Evolutionary conservation across 805 yeast genomes (phyloP).

Genomic region (Yueomyces sp.): DNA sequence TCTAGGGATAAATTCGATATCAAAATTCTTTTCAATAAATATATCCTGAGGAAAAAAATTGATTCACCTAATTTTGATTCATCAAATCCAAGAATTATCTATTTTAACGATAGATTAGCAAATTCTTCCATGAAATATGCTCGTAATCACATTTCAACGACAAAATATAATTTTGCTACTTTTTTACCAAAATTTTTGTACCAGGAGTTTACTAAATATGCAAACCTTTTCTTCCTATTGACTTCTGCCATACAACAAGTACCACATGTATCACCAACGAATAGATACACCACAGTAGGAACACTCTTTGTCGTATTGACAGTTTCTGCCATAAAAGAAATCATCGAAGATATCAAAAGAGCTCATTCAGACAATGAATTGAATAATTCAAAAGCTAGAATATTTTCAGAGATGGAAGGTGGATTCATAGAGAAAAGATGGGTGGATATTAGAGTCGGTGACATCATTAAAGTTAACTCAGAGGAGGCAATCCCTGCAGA

Average conservation of each 20-base stretch:
- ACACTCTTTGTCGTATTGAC: slow-evolving; percentile 72
- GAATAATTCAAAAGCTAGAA: slow-evolving; percentile 62
- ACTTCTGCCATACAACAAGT: slow-evolving; percentile 94
- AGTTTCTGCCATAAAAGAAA: slow-evolving; percentile 88
- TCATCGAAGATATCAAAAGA: slow-evolving; percentile 82
- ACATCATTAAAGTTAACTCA: slow-evolving; percentile 67
- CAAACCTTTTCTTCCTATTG: slow-evolving; percentile 83
- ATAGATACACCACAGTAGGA: slow-evolving; percentile 88
- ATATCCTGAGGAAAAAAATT: slow-evolving; percentile 22
- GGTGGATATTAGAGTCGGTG: slow-evolving; percentile 87
- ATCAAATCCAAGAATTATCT: slow-evolving; percentile 50
- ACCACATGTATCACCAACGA: slow-evolving; percentile 92
- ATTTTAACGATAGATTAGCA: slow-evolving; percentile 46
- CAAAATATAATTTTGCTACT: slow-evolving; percentile 88
- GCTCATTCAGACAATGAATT: slow-evolving; percentile 78
- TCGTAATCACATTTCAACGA: slow-evolving; percentile 84
- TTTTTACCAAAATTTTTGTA: slow-evolving; percentile 88
- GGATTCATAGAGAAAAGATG: slow-evolving; percentile 57
- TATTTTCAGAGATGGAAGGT: slow-evolving; percentile 47
- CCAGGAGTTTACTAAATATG: slow-evolving; percentile 95
- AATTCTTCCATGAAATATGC: slow-evolving; percentile 46
- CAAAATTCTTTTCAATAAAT: slow-evolving; percentile 25
- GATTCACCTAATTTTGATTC: slow-evolving; percentile 1
- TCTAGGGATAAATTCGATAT: slow-evolving; percentile 16
- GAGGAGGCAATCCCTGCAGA: slow-evolving; percentile 96